phyloP scores from a whole-genome alignment of 2,329 filamentous ascomycete species.

The Trichoderma sp. region DNA sequence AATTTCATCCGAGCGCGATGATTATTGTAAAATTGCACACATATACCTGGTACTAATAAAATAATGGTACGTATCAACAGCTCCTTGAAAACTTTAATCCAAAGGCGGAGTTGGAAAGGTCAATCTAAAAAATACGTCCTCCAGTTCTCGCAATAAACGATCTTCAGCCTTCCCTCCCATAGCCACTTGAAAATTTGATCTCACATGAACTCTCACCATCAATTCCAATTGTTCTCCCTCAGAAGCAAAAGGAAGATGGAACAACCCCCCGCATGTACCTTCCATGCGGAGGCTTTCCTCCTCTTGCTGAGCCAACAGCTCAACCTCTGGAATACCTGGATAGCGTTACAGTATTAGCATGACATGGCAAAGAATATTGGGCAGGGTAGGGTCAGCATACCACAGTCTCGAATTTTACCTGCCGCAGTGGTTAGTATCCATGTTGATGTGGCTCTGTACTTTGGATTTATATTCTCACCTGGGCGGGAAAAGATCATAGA shows the following conservation, averaged over 20 bases:
- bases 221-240: neutral
- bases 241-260: neutral
- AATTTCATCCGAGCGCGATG: no score
- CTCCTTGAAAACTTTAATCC: no score
- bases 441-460: neutral
- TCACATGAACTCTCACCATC: neutral
- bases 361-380: neutral
- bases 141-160: neutral
- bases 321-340: neutral
- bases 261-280: rapidly evolving
- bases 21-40: no score
- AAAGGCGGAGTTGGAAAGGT: neutral
- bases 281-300: neutral
- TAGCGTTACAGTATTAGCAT: neutral
- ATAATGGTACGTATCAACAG: no score
- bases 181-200: neutral
- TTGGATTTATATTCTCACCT: neutral
- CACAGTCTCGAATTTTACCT: neutral
- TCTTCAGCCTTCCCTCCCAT: neutral
- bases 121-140: neutral
- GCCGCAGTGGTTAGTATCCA: neutral
- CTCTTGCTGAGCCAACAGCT: neutral
- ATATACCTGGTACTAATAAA: no score
- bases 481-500: neutral
- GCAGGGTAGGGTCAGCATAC: neutral